Base-by-base conservation (phyloP, 192 early-diverging fungal genomes). In the Piromyces finnis region DNA sequence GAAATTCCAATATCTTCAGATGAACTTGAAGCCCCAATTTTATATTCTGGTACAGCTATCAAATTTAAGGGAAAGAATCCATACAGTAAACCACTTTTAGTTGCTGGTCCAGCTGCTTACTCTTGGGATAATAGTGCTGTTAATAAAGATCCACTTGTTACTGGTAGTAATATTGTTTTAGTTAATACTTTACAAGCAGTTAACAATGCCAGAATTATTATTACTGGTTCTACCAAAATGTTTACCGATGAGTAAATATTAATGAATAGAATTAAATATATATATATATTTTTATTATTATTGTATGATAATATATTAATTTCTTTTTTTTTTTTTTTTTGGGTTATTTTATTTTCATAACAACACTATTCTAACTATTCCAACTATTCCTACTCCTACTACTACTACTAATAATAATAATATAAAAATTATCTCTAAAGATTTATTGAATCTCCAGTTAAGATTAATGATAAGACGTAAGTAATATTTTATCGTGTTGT, bases 121-220 rank as follows among this genome's bases (percentile, higher is more conserved):
- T 91, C 95, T 79, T 89, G 84, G 81, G 88, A 86, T 78, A 84
- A 83, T 27, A 85, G 88, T 28, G 79, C 78, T 28, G 83, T 86
- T 27, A 79, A 82, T 36, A 84, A 85, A 29, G 78, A 81, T 0
- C 81, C 86, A 14, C 35, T 93, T 29, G 82, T 88, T 30, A 81
- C 29, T 11, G 96, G 94, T 29, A 83, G 82, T 32, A 79, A 89
- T 1, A 81, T 96, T 30, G 91, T 87, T 7, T 86, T 98, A 29
- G 94, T 96, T 28, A 91, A 92, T 32, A 90, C 92, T 28, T 87
- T 97, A 85, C 97, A 99, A 88, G 90, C 98, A 9, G 86, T 93
- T 77, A 92, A 93, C 84, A 96, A 95, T 82, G 94, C 96, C 9
- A 86, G 98, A 28, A 92, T 96, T 18, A 91, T 91, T 5, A 90